These are phyloP conservation scores for Pyrus bretschneideri DNA, from an alignment of 306 rosid species.

Conservation along the genomic window DNA sequence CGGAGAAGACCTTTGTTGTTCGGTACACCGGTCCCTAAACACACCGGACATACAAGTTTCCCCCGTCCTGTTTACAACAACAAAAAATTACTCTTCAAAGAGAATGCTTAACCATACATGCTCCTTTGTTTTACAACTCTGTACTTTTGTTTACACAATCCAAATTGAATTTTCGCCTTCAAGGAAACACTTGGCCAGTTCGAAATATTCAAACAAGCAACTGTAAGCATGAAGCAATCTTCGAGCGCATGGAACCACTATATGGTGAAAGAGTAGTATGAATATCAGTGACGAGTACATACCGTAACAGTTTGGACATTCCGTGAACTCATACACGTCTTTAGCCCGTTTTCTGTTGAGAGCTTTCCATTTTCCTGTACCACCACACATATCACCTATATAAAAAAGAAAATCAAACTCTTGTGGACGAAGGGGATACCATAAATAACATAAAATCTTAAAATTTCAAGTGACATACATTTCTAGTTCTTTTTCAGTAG, in stretches of 20 bases:
- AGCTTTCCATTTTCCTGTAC: conserved; percentile 99
- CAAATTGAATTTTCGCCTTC: not conserved
- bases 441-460: not conserved
- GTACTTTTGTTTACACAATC: not conserved
- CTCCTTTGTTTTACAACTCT: not conserved
- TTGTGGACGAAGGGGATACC: conserved; percentile 5
- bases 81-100: not conserved
- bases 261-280: not conserved
- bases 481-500: not conserved
- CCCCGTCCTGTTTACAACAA: conserved; percentile 60
- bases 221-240: not conserved
- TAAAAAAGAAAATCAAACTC: conserved; percentile 33
- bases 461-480: not conserved
- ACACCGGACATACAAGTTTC: conserved; percentile 91
- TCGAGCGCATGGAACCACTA: not conserved
- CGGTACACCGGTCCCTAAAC: conserved; percentile 91
- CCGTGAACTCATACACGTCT: conserved; percentile 88
- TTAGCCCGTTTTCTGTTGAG: conserved; percentile 88
- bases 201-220: too few relatives aligned
- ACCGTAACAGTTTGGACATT: conserved; percentile 98
- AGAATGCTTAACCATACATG: not conserved
- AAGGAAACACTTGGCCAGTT: not conserved
- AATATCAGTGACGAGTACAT: conserved; percentile 8
- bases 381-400: conserved; percentile 98
- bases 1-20: conserved; percentile 89